These are phyloP conservation scores for Calonectria pteridis DNA, from an alignment of 2,329 filamentous ascomycete species.

Conservation along the genomic window DNA sequence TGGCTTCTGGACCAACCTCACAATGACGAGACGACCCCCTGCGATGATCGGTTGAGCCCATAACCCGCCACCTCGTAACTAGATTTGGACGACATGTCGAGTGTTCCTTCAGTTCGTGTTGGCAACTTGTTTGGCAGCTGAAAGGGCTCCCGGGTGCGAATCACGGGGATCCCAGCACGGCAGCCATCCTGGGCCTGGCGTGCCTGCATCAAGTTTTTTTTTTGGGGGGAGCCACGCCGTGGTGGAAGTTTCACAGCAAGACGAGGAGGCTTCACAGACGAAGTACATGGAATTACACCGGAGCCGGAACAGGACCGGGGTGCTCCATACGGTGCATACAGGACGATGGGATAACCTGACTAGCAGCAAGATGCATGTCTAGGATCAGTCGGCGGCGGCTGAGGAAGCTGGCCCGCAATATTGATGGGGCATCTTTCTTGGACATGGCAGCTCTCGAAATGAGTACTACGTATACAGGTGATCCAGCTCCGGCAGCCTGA, in stretches of 20 bases:
- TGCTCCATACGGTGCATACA: neutral
- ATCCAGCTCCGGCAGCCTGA: constrained; percentile 4
- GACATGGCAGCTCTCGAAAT: neutral
- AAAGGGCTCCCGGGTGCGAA: constrained; percentile 24
- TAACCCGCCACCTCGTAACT: constrained; percentile 42
- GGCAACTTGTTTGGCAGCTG: constrained; percentile 26
- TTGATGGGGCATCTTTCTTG: constrained; percentile 11
- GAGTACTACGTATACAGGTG: constrained; percentile 7
- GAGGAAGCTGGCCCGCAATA: constrained; percentile 24
- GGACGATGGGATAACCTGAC: constrained; percentile 10
- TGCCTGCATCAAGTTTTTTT: constrained; percentile 33
- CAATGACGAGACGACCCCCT: constrained; percentile 21
- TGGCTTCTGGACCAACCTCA: constrained; percentile 22
- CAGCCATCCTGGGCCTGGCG: constrained; percentile 30
- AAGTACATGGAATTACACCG: constrained; percentile 9
- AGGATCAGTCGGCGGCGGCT: constrained; percentile 21
- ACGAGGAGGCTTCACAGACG: neutral
- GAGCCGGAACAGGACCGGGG: constrained; percentile 6
- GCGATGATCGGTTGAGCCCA: constrained; percentile 25
- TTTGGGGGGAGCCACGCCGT: constrained; percentile 12
- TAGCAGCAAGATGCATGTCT: constrained; percentile 33
- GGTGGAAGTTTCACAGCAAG: constrained; percentile 36
- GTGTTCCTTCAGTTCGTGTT: constrained; percentile 26
- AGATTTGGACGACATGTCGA: constrained; percentile 16
- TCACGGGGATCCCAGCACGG: constrained; percentile 34